These are phyloP conservation scores for Rosa hybrid DNA, from an alignment of 331 rosid species.

Conservation along the genomic window DNA sequence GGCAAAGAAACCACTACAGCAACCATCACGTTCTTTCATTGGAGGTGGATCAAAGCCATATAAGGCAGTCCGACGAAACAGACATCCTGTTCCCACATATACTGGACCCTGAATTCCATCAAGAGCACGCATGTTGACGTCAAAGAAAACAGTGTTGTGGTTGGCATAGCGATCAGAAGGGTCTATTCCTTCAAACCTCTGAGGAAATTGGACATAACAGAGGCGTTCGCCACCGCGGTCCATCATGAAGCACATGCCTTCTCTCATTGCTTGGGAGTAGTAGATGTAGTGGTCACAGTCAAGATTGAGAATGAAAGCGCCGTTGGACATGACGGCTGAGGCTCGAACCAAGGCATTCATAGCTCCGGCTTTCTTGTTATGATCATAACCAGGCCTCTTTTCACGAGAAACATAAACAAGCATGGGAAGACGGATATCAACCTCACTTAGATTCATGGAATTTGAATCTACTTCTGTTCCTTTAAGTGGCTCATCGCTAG, in stretches of 20 bases:
- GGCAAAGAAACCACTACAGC: slow-evolving; percentile 34
- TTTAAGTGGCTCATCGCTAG: slow-evolving; percentile 59
- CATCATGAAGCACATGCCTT: slow-evolving; percentile 93
- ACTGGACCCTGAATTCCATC: slow-evolving; percentile 86
- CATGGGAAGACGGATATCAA: slow-evolving; percentile 82
- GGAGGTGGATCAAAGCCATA: slow-evolving; percentile 77
- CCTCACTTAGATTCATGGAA: slow-evolving; percentile 48
- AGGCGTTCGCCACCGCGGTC: slow-evolving; percentile 70
- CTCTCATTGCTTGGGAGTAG: slow-evolving; percentile 69
- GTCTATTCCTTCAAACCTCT: slow-evolving; percentile 83
- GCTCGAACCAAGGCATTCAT: slow-evolving; percentile 86
- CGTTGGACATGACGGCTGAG: slow-evolving; percentile 79
- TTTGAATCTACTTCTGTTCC: slow-evolving; percentile 47
- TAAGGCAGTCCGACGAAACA: slow-evolving; percentile 66
- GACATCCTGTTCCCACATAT: slow-evolving; percentile 82
- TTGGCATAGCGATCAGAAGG: slow-evolving; percentile 86
- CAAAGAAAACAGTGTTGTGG: slow-evolving; percentile 81
- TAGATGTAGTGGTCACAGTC: slow-evolving; percentile 80
- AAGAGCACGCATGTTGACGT: slow-evolving; percentile 79
- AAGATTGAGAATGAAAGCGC: slow-evolving; percentile 75
- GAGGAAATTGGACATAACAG: slow-evolving; percentile 75
- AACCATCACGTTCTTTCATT: slow-evolving; percentile 36
- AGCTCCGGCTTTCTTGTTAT: slow-evolving; percentile 89
- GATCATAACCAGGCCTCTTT: slow-evolving; percentile 82
- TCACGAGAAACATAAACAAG: slow-evolving; percentile 81